phyloP scores from a whole-genome alignment of 192 early-diverging fungal genomes.

The Phlyctochytrium bullatum region DNA sequence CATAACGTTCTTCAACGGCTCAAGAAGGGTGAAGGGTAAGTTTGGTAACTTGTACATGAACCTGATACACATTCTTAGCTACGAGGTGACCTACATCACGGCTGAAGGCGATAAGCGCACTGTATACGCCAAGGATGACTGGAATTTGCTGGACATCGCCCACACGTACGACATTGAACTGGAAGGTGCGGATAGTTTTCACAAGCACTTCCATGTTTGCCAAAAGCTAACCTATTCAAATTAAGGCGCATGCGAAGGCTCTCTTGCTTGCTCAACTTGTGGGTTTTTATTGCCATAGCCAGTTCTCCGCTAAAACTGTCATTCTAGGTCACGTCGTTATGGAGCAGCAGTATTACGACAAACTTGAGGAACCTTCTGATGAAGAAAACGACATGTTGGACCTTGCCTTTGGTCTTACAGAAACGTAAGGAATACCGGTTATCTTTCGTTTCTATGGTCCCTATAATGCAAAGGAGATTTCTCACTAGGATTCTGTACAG shows the following conservation, averaged over 20 bases:
- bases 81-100: slow-evolving; percentile 80
- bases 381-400: slow-evolving; percentile 99
- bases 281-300: slow-evolving; percentile 9
- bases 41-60: neutral
- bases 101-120: slow-evolving; percentile 75
- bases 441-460: neutral
- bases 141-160: slow-evolving; percentile 88
- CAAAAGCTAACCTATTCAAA: neutral
- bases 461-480: too few relatives aligned
- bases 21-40: slow-evolving; percentile 1
- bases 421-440: slow-evolving; percentile 63
- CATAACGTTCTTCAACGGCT: slow-evolving; percentile 4
- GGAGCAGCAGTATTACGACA: slow-evolving; percentile 75
- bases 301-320: slow-evolving; percentile 19
- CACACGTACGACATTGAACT: slow-evolving; percentile 89
- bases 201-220: neutral
- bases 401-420: slow-evolving; percentile 92
- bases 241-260: slow-evolving; percentile 93
- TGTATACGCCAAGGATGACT: slow-evolving; percentile 77
- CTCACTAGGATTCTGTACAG: slow-evolving; percentile 29
- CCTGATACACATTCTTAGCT: neutral
- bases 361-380: slow-evolving; percentile 88
- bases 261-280: slow-evolving; percentile 93
- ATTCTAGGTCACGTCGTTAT: slow-evolving; percentile 92
- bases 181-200: slow-evolving; percentile 80